Percentiles rank a stretch among this genome's conserved stretches.
Evolutionary conservation across 257 asterid genomes (phyloP).

Genomic region (Gardenia jasminoides): DNA sequence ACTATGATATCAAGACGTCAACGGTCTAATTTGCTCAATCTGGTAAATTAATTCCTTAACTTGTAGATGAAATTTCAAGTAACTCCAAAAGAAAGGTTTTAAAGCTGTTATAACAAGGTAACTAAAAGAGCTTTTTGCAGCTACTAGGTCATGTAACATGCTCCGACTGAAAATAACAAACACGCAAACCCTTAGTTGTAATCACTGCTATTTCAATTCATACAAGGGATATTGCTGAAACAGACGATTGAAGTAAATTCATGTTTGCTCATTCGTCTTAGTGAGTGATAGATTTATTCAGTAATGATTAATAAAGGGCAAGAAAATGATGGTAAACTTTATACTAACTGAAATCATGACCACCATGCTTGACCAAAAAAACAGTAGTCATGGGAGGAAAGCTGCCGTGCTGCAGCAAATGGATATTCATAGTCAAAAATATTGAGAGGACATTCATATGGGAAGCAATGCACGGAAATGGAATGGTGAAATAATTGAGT

Average conservation of each 20-base stretch:
- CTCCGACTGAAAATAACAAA: too few species aligned
- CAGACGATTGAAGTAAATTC: neutral
- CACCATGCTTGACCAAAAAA: neutral
- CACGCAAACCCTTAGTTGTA: too few species aligned
- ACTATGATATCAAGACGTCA: neutral
- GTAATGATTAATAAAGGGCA: too few species aligned
- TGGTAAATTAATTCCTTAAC: too few species aligned
- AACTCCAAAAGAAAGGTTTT: neutral
- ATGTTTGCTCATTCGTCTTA: neutral
- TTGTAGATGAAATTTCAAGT: neutral
- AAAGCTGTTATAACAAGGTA: too few species aligned
- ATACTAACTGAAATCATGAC: neutral
- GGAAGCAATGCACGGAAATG: neutral
- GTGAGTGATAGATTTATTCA: neutral
- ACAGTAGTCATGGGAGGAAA: neutral
- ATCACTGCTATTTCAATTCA: neutral
- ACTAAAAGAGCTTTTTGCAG: too few species aligned
- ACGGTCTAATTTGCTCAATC: neutral
- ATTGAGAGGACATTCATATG: slow-evolving; percentile 5
- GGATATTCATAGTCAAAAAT: neutral
- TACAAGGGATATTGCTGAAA: too few species aligned
- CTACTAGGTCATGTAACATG: too few species aligned
- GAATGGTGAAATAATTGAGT: slow-evolving; percentile 11
- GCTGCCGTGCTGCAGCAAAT: too few species aligned
- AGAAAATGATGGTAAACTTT: neutral